These are phyloP conservation scores for Beauveria brongniartii DNA, from an alignment of 2,329 filamentous ascomycete genomes.

Conservation along the genomic window DNA sequence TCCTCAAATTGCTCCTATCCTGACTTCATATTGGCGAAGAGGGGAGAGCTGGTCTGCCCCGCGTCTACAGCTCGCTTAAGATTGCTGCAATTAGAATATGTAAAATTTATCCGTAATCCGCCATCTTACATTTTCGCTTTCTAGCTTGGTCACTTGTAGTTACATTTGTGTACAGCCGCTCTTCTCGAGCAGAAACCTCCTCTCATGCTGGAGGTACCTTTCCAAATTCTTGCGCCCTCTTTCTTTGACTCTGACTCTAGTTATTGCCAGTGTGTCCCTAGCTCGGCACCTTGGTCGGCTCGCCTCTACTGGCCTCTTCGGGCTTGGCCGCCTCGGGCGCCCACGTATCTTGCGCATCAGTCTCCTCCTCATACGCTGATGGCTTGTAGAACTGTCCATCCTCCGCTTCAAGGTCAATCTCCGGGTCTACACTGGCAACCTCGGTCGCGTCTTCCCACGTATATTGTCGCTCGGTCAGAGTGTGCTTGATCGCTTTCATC, in stretches of 20 bases:
- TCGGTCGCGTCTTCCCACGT: conserved; percentile 71
- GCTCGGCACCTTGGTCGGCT: conserved; percentile 9
- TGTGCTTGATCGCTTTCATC: conserved; percentile 74
- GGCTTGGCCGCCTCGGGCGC: conserved; percentile 14
- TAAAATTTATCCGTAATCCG: neutral
- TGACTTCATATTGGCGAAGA: neutral
- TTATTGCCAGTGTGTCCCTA: neutral
- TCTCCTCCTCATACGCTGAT: conserved; percentile 27
- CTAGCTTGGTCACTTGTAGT: conserved; percentile 2
- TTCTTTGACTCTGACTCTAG: neutral
- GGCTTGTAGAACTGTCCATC: conserved; percentile 43
- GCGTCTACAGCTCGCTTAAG: conserved; percentile 1
- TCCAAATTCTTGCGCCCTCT: neutral
- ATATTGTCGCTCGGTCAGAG: conserved; percentile 81
- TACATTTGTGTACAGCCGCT: conserved; percentile 8
- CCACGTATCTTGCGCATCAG: conserved; percentile 19
- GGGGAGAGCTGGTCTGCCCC: neutral
- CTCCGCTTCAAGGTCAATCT: conserved; percentile 50
- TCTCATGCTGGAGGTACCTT: neutral
- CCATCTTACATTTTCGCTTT: conserved; percentile 1
- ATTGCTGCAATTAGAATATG: conserved; percentile 4
- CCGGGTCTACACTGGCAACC: conserved; percentile 57
- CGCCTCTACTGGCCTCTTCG: conserved; percentile 9
- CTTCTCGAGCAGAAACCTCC: neutral
- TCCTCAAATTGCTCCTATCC: neutral